These are phyloP conservation scores for Nakataea oryzae DNA, from an alignment of 2,329 filamentous ascomycete species.

Conservation along the genomic window DNA sequence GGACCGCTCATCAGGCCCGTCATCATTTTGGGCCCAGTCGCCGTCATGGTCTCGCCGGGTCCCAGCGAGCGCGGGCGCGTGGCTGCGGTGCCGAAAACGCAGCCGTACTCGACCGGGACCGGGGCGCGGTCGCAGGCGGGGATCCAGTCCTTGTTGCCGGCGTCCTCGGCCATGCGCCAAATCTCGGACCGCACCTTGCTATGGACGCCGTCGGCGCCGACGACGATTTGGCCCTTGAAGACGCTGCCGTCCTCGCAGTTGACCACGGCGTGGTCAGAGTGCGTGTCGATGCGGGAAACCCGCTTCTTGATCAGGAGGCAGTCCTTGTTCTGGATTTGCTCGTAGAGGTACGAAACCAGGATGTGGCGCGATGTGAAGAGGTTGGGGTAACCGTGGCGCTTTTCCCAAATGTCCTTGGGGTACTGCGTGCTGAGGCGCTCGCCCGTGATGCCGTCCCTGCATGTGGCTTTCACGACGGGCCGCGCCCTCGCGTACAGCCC, in stretches of 20 bases:
- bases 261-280: slow-evolving; percentile 17
- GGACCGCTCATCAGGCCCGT: no score
- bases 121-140: no score
- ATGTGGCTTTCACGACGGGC: slow-evolving; percentile 6
- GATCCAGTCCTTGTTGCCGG: no score
- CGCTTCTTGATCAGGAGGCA: slow-evolving; percentile 17
- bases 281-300: slow-evolving; percentile 16
- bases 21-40: no score
- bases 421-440: slow-evolving; percentile 12
- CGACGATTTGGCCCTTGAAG: slow-evolving; percentile 21
- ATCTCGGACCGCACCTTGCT: slow-evolving; percentile 19
- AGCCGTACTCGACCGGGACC: no score
- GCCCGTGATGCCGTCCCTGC: slow-evolving; percentile 8
- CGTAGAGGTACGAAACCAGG: slow-evolving; percentile 21
- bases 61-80: no score
- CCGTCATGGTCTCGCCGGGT: no score
- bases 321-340: slow-evolving; percentile 20
- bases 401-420: background rate
- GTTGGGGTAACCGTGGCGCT: slow-evolving; percentile 19
- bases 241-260: slow-evolving; percentile 17
- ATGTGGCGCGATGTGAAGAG: slow-evolving; percentile 19
- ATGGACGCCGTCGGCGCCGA: slow-evolving; percentile 30
- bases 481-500: slow-evolving; percentile 10
- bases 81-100: no score
- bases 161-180: no score